Base-by-base conservation (phyloP, 179 eudicot genomes). In the Actinidia polygama region DNA sequence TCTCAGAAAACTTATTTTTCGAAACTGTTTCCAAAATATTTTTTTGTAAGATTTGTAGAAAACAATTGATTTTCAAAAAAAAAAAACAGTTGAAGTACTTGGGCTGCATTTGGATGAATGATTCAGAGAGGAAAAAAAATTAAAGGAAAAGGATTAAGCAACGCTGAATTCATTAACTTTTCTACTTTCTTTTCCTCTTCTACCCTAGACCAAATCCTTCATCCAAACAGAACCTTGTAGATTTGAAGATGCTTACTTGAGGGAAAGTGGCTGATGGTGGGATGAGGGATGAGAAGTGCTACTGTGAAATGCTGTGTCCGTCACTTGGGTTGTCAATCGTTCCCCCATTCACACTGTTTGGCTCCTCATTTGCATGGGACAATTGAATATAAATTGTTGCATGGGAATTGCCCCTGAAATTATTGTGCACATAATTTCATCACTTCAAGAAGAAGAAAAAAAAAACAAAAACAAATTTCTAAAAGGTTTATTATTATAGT, bases 251-350 rank as follows among this genome's bases (percentile, higher is more conserved):
- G 80, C 87, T 83, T 61, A 79, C 82, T 12, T 83, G 83, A 57
- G 87, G 77, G 64, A 79, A 53, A 0, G 86, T 55, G 46, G 83
- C n/a, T 53, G 80, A 58, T 4, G n/a, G n/a, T n/a, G 85, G 85
- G 80, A 85, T 70, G 3, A 87, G 66, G 44, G 87, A 86, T 30
- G 85, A 81, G 72, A 85, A 82, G 30, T 85, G 84, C 89, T 89
- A 89, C 10, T 77, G 16, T 10, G 78, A 75, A 61, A 83, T 71
- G 51, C 73, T 70, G 7, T 57, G 77, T 40, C 30, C 54, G 12
- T 26, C 79, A 79, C 70, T 30, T 30, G 36, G 36, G 36, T 30
- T 30, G 36, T 30, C 36, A 30, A 30, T 30, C 36, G 36, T 30
- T 1, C 36, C 36, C 36, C 36, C 36, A 30, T 30, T 30, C 36